These are phyloP conservation scores for Albifimbria verrucaria DNA, from an alignment of 2,329 filamentous ascomycete species.

Conservation along the genomic window DNA sequence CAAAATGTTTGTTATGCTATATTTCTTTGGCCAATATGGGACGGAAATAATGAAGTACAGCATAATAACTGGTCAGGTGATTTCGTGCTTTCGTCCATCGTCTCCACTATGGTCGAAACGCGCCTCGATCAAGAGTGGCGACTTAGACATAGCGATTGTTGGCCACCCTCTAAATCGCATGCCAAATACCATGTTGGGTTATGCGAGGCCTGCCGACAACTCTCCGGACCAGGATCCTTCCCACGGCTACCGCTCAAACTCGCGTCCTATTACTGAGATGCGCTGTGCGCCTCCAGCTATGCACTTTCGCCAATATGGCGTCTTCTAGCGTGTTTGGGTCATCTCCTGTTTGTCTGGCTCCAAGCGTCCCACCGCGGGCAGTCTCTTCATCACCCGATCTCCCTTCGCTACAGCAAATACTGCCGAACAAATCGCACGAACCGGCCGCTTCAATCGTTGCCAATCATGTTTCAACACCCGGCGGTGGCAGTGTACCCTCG, in stretches of 20 bases:
- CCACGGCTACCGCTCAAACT: constrained; percentile 5
- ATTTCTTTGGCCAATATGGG: no score
- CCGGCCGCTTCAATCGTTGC: constrained; percentile 32
- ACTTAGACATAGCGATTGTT: no score
- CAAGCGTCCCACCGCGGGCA: constrained; percentile 24
- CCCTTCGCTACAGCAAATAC: constrained; percentile 48
- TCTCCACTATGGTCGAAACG: no score
- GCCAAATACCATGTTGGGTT: background rate
- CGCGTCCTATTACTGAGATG: constrained; percentile 30
- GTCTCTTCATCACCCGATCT: constrained; percentile 53
- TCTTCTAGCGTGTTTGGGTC: constrained; percentile 29
- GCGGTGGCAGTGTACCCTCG: no score
- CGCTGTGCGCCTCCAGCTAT: constrained; percentile 42
- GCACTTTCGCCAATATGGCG: constrained; percentile 25
- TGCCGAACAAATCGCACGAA: constrained; percentile 32
- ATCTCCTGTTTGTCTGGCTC: constrained; percentile 26
- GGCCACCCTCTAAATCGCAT: no score
- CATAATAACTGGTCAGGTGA: no score
- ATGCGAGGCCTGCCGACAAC: background rate
- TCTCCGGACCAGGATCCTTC: background rate
- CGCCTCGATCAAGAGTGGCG: no score
- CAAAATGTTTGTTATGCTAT: no score
- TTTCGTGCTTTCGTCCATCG: no score
- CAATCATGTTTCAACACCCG: constrained; percentile 32
- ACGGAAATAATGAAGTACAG: no score